Percentiles rank a stretch among this genome's conserved stretches.
Evolutionary conservation across 2,329 filamentous ascomycete genomes (phyloP).

Genomic region (Colletotrichum magnum): DNA sequence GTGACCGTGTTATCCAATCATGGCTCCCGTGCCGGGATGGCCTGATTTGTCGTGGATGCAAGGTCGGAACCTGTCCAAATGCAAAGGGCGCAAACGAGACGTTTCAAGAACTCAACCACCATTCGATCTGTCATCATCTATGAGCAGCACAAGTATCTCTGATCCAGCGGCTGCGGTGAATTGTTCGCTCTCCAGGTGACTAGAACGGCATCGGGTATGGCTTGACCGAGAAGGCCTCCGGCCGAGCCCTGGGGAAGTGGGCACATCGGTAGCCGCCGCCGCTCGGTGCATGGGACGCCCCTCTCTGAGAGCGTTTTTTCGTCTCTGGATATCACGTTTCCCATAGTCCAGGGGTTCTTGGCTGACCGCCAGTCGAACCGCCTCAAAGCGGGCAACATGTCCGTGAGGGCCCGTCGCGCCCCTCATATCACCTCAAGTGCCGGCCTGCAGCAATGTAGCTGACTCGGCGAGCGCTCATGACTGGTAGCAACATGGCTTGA

Average conservation of each 20-base stretch:
- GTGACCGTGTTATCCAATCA: conserved; percentile 15
- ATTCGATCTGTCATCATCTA: not conserved
- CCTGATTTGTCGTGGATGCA: conserved; percentile 28
- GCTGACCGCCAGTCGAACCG: conserved; percentile 27
- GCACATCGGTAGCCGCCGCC: conserved; percentile 7
- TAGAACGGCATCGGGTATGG: not conserved
- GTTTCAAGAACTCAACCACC: conserved; percentile 32
- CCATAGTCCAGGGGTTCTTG: conserved; percentile 5
- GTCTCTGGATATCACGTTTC: conserved; percentile 12
- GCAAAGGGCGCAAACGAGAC: conserved; percentile 12
- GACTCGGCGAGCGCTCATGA: conserved; percentile 18
- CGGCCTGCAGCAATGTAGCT: conserved; percentile 8
- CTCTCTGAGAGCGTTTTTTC: not conserved
- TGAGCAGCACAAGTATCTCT: conserved; percentile 3
- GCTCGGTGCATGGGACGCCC: conserved; percentile 3
- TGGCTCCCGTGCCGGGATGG: conserved; percentile 26
- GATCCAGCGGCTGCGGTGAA: not conserved
- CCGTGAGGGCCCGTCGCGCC: conserved; percentile 23
- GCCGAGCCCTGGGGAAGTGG: not conserved
- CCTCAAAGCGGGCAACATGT: conserved; percentile 6
- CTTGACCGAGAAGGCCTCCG: not conserved
- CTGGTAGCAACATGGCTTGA: conserved; percentile 34
- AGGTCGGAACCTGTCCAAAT: conserved; percentile 14
- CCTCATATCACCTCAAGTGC: not conserved
- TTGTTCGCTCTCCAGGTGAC: not conserved